Percentiles rank a stretch among this genome's conserved stretches.
Evolutionary conservation across 2,329 filamentous ascomycete species (phyloP).

Genomic region (Ceratocystis harringtonii): DNA sequence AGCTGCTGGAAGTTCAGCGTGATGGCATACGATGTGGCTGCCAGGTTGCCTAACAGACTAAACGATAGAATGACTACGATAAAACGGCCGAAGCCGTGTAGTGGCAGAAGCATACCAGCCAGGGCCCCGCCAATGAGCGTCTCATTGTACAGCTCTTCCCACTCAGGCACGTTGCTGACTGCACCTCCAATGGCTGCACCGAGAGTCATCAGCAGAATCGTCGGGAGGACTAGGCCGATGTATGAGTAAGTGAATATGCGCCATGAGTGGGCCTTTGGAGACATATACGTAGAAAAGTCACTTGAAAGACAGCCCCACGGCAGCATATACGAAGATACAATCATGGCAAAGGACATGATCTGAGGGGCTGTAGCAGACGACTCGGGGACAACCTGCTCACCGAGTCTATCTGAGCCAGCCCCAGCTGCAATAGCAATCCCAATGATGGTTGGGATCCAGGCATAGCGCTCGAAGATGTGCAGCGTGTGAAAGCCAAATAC

Average conservation of each 20-base stretch:
- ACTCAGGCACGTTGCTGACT: conserved; percentile 36
- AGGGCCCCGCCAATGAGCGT: conserved; percentile 44
- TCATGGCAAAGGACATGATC: conserved; percentile 42
- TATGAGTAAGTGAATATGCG: conserved; percentile 42
- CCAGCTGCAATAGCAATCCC: conserved; percentile 40
- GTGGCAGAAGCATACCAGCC: conserved; percentile 41
- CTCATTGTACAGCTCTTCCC: conserved; percentile 38
- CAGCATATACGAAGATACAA: conserved; percentile 48
- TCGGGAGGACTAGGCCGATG: conserved; percentile 38
- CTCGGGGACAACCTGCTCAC: conserved; percentile 29
- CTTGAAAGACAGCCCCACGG: conserved; percentile 45
- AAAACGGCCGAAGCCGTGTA: conserved; percentile 47
- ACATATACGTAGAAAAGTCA: conserved; percentile 47
- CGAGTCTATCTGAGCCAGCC: conserved; percentile 36
- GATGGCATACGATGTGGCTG: conserved; percentile 45
- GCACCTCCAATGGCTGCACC: conserved; percentile 51
- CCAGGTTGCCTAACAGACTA: conserved; percentile 43
- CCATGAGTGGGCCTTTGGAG: conserved; percentile 31
- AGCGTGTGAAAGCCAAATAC: conserved; percentile 45
- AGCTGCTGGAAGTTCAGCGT: conserved; percentile 51
- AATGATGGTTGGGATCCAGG: conserved; percentile 41
- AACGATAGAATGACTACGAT: conserved; percentile 43
- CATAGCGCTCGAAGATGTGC: conserved; percentile 43
- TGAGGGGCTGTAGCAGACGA: conserved; percentile 23
- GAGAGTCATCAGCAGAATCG: conserved; percentile 44